Base-by-base conservation (phyloP, 345 rosid genomes). In the Salix purpurea region DNA sequence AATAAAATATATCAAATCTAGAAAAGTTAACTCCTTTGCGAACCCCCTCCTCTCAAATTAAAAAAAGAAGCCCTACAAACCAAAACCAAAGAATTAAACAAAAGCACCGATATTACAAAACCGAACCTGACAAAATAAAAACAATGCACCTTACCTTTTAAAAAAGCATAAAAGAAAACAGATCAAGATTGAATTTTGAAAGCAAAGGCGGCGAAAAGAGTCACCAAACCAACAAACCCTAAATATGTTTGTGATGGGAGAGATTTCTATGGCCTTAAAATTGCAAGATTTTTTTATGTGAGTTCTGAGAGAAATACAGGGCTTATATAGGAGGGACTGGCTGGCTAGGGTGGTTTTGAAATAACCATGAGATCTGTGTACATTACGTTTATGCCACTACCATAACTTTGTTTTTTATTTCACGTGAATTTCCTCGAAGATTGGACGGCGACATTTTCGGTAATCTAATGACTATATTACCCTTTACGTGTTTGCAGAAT, bases 1-100 rank as follows among this genome's bases (percentile, higher is more conserved):
- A 5, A 73, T 40, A 73, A 37, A 61, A 23, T 26, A 61, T 24
- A 73, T 62, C 54, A 24, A 73, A 73, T 73, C 69, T 70, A 18
- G 52, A 73, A 37, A 26, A 40, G 24, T 26, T 3, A 32, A 54
- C 32, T 71, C 65, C 4, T 50, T 14, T 4, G 12, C 32, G 26
- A 40, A 60, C 39, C 32, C 15, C 24, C 56, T 28, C 37, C 7
- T 58, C 10, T n/a, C 19, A 62, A 12, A 2, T 56, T 64, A 68
- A 11, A 60, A 61, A 40, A 39, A 28, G 40, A 62, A 61, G 61
- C 1, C 26, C 7, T 7, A 21, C 19, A 72, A 39, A 37, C 44
- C 18, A 60, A 2, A 56, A 16, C 23, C 2, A 19, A 15, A 56
- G 18, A 46, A 46, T 14, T 46, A 58, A 52, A 58, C 62, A 58